phyloP scores from a whole-genome alignment of 352 stramenopile species.

The Globisporangium carolinianum region DNA sequence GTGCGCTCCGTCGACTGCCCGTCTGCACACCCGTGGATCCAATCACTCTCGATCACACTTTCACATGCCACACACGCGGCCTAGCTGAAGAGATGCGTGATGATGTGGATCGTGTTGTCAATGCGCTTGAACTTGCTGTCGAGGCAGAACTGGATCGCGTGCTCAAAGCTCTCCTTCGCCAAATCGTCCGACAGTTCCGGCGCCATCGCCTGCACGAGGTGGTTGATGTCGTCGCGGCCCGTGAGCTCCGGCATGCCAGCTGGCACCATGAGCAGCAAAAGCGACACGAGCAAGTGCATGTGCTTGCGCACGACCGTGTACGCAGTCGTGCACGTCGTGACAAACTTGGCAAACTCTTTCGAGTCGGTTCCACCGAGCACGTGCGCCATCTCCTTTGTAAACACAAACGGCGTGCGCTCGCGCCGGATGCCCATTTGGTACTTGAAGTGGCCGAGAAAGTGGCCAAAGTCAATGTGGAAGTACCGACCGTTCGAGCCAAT shows the following conservation, averaged over 20 bases:
- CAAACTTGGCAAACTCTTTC: constrained; percentile 66
- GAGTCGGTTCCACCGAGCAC: constrained; percentile 74
- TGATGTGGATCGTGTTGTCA: constrained; percentile 84
- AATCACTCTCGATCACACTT: too few species aligned
- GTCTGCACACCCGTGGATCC: too few species aligned
- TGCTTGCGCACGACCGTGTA: constrained; percentile 81
- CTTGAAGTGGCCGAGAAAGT: constrained; percentile 86
- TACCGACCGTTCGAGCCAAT: constrained; percentile 71
- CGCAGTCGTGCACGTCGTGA: constrained; percentile 60
- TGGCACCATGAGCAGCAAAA: constrained; percentile 84
- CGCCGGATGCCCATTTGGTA: constrained; percentile 82
- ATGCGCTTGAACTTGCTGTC: constrained; percentile 84
- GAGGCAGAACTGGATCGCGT: constrained; percentile 78
- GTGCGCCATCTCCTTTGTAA: constrained; percentile 85
- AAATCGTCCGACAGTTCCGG: constrained; percentile 66
- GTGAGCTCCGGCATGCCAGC: constrained; percentile 81
- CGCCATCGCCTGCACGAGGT: constrained; percentile 69
- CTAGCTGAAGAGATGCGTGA: constrained; percentile 46
- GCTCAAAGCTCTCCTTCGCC: constrained; percentile 57
- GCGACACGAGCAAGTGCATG: constrained; percentile 79
- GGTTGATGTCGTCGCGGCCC: constrained; percentile 80
- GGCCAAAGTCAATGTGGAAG: constrained; percentile 88
- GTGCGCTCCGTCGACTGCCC: too few species aligned
- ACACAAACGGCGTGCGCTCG: constrained; percentile 84
- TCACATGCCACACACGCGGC: neutral